Percentiles rank a stretch among this genome's conserved stretches.
Evolutionary conservation across 2,329 filamentous ascomycete species (phyloP).

Genomic region (Colletotrichum sp.): DNA sequence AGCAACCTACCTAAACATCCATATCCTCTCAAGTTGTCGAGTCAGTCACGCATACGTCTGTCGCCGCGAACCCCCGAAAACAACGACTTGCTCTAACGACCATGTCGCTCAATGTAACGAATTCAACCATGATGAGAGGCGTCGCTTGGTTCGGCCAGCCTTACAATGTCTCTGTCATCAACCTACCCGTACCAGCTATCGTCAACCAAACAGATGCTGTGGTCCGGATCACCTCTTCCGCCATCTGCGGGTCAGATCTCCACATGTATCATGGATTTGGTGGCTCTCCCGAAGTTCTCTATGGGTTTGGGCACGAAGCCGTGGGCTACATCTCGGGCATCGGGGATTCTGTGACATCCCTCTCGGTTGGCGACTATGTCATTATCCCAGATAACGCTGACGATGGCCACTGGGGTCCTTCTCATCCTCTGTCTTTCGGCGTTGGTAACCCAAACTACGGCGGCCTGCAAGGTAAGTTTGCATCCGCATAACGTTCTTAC

Average conservation of each 20-base stretch:
- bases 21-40: not conserved
- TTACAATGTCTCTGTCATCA: not conserved
- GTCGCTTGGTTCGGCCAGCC: not conserved
- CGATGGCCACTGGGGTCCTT: not conserved
- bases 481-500: not conserved
- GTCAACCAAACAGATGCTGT: conserved; percentile 34
- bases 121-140: not conserved
- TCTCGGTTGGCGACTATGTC: conserved; percentile 42
- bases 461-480: not conserved
- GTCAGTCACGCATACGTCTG: not conserved
- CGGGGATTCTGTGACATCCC: conserved; percentile 35
- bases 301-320: conserved; percentile 41
- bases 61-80: not conserved
- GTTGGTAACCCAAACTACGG: not conserved
- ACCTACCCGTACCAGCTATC: conserved; percentile 22
- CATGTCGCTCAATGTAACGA: not conserved
- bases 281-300: conserved; percentile 22
- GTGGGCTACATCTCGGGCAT: conserved; percentile 40
- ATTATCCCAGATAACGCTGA: conserved; percentile 34
- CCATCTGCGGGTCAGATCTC: conserved; percentile 39
- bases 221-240: conserved; percentile 34
- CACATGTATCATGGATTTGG: conserved; percentile 34
- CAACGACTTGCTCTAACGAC: not conserved
- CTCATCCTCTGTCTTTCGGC: not conserved
- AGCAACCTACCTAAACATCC: not conserved